phyloP scores from a whole-genome alignment of 2,329 filamentous ascomycete genomes.

The Huntiella bhutanensis region DNA sequence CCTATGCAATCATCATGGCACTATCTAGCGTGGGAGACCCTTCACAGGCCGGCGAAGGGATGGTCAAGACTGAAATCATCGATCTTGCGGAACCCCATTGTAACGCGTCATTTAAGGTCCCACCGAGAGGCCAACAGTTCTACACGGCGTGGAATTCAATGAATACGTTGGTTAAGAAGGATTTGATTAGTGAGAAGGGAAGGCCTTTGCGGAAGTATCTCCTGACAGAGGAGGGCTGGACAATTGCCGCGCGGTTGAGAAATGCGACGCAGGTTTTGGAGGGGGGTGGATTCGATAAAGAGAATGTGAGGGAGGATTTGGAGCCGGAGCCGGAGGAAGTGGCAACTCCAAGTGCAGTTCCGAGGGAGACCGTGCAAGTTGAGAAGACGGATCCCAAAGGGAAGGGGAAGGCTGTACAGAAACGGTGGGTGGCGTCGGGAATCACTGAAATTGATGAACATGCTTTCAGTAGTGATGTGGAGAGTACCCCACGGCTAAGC shows the following conservation, averaged over 20 bases:
- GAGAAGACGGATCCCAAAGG: too few relatives aligned
- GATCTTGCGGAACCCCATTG: slow-evolving; percentile 51
- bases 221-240: slow-evolving; percentile 62
- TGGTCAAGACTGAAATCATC: slow-evolving; percentile 52
- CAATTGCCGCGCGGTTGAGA: slow-evolving; percentile 47
- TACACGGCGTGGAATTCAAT: slow-evolving; percentile 75
- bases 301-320: not conserved
- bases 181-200: slow-evolving; percentile 53
- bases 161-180: slow-evolving; percentile 54
- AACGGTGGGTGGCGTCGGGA: too few relatives aligned
- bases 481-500: too few relatives aligned
- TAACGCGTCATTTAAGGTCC: slow-evolving; percentile 53
- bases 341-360: too few relatives aligned
- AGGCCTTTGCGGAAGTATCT: slow-evolving; percentile 48
- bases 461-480: too few relatives aligned
- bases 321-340: not conserved
- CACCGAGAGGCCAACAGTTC: slow-evolving; percentile 46
- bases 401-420: too few relatives aligned
- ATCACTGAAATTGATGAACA: too few relatives aligned
- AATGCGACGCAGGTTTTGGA: slow-evolving; percentile 11
- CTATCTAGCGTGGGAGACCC: slow-evolving; percentile 41
- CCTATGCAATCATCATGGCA: slow-evolving; percentile 53
- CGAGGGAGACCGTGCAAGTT: too few relatives aligned
- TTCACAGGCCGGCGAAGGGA: slow-evolving; percentile 25
- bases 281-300: not conserved